Evolutionary conservation across 331 rosid genomes (phyloP), one percentile per base, ranked within the genome.

Genomic region (Quercus phellos): DNA sequence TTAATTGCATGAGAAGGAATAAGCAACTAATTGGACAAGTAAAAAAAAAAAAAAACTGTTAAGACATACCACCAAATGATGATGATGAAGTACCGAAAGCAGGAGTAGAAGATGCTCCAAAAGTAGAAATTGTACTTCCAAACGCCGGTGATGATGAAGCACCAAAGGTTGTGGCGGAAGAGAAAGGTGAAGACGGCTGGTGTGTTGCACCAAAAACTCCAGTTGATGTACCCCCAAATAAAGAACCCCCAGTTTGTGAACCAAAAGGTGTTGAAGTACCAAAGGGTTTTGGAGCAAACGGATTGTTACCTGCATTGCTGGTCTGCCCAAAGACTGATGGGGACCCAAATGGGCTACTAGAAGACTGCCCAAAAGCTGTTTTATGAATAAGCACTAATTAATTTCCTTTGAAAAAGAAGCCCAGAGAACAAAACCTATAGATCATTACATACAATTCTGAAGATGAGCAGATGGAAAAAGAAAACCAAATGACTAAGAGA

Each of bases 361-460:
- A 91, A 3, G 96, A 82, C 87, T 95, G 97, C 87, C 99, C 99
- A 74, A 93, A 93, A 84, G 99, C 99, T 95, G 97, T 58, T 13
- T n/a, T 73, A 83, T 63, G 17, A 73, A 56, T 16, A 58, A 24
- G 58, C 66, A 84, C 61, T 24, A 12, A 75, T 81, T 26, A 77
- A 43, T 38, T 27, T 70, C 16, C 17, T 10, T 17, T 18, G 55
- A 5, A 21, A 19, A 76, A 17, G 18, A 24, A 66, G 55, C 5
- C 30, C 26, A 27, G 29, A 61, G 72, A 35, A 68, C 29, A 70
- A 24, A 26, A 46, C 21, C 35, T 22, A 29, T 11, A 27, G 55
- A 59, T 27, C 72, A 26, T 51, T 24, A 46, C 10, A 32, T 12
- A 58, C 2, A 21, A 46, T 46, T 6, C 24, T 34, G 29, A 16